Evolutionary conservation across 2,329 filamentous ascomycete genomes (phyloP).

Genomic region (Alternaria ethzedia): DNA sequence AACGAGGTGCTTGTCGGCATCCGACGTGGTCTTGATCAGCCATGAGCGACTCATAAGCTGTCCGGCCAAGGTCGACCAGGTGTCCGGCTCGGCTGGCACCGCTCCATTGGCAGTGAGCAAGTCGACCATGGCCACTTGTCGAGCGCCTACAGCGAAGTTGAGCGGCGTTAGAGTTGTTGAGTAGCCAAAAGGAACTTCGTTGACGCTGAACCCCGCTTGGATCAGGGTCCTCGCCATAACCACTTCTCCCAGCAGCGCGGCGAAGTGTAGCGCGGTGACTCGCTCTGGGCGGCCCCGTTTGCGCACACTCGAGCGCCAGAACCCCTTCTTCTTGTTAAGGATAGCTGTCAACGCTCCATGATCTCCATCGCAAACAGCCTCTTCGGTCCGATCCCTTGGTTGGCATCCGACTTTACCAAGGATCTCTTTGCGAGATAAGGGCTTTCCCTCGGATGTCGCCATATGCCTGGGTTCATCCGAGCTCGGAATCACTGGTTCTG

Average conservation of each 20-base stretch:
- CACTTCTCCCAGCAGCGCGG: constrained; percentile 32
- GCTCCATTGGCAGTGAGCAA: constrained; percentile 26
- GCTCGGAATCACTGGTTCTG: background rate
- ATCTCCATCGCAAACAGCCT: constrained; percentile 28
- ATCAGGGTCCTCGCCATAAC: constrained; percentile 30
- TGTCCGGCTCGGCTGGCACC: constrained; percentile 22
- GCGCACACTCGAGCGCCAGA: constrained; percentile 29
- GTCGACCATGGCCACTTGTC: constrained; percentile 30
- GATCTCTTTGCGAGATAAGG: constrained; percentile 24
- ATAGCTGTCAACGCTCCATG: constrained; percentile 14
- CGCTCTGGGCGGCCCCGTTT: constrained; percentile 26
- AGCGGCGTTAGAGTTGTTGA: constrained; percentile 25
- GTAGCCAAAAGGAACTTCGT: constrained; percentile 33
- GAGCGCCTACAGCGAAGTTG: constrained; percentile 30
- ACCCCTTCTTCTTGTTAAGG: constrained; percentile 24
- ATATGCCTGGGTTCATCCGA: background rate
- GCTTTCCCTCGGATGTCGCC: background rate
- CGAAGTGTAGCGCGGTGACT: constrained; percentile 33
- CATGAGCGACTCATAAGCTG: constrained; percentile 30
- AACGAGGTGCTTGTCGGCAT: constrained; percentile 21
- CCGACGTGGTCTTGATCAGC: constrained; percentile 30
- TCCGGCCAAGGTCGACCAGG: constrained; percentile 28
- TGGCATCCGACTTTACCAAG: constrained; percentile 28
- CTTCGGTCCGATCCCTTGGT: constrained; percentile 27
- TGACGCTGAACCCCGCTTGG: constrained; percentile 23